Conservation (phyloP, 2,329 filamentous ascomycete species). For the Ophiostoma quercus region DNA sequence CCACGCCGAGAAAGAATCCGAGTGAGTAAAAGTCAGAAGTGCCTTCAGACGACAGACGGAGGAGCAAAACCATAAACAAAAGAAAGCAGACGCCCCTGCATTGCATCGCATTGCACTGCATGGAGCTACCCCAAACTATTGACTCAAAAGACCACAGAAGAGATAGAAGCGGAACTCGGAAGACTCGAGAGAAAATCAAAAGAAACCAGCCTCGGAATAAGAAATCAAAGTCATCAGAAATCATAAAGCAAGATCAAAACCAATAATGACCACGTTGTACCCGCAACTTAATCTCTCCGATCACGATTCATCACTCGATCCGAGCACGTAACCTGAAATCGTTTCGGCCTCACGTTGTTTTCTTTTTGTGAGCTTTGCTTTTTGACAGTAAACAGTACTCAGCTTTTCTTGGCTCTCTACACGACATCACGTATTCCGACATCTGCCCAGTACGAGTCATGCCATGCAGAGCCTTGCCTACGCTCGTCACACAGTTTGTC, state of each 20-base stretch:
- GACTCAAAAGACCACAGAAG: not conserved
- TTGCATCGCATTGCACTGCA: not conserved
- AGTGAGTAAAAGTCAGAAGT: not conserved
- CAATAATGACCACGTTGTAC: not conserved
- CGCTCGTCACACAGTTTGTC: not conserved
- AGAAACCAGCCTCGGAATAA: not conserved
- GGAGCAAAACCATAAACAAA: not conserved
- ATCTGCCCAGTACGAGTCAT: not conserved
- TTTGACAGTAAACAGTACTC: not conserved
- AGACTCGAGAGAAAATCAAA: not conserved
- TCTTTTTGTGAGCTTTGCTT: not conserved
- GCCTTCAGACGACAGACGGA: not conserved
- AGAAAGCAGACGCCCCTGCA: not conserved
- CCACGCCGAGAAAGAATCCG: not conserved
- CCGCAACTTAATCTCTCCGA: not conserved
- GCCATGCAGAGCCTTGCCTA: not conserved
- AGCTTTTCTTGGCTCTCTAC: not conserved
- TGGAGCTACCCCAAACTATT: not conserved
- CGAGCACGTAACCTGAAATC: not conserved
- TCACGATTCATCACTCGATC: not conserved
- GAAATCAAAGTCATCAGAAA: not conserved
- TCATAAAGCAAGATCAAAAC: not conserved
- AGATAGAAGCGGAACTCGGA: not conserved
- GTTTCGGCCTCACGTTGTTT: not conserved
- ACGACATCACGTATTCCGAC: not conserved